Evolutionary conservation across 768 basidiomycete genomes (phyloP).

Genomic region (Lentinula boryana): DNA sequence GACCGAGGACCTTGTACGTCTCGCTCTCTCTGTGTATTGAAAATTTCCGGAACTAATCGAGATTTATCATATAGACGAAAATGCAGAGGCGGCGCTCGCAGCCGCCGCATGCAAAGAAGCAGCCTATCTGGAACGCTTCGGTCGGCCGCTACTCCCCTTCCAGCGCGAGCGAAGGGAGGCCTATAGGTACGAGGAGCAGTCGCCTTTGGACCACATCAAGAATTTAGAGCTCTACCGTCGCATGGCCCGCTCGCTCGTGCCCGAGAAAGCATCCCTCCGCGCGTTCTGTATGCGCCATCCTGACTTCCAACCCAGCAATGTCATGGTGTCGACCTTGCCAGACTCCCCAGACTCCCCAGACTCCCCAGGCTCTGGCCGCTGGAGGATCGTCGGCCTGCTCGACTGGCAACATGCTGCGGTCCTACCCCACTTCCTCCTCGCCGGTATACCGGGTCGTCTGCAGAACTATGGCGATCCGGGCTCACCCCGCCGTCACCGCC

Average conservation of each 20-base stretch:
- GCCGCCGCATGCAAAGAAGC: constrained; percentile 39
- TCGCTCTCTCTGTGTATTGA: constrained; percentile 23
- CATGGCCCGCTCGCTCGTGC: constrained; percentile 41
- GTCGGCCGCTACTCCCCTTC: constrained; percentile 40
- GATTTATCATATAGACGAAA: constrained; percentile 33
- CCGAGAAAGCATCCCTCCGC: constrained; percentile 29
- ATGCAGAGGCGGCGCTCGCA: constrained; percentile 35
- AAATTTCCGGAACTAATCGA: constrained; percentile 22
- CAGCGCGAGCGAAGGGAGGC: too few relatives aligned
- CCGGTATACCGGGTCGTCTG: constrained; percentile 34
- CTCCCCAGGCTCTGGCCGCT: too few relatives aligned
- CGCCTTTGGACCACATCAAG: constrained; percentile 38
- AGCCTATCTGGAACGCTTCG: constrained; percentile 42
- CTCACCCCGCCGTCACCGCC: constrained; percentile 37
- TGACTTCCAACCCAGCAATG: constrained; percentile 44
- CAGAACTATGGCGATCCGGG: constrained; percentile 41
- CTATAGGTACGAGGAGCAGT: constrained; percentile 35
- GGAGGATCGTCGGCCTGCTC: constrained; percentile 37
- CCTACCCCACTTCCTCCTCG: constrained; percentile 45
- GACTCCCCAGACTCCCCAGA: constrained; percentile 30
- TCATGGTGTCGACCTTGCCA: constrained; percentile 41
- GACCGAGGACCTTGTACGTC: constrained; percentile 47
- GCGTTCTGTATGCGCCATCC: constrained; percentile 48
- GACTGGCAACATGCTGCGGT: constrained; percentile 55
- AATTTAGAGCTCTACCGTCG: constrained; percentile 42